Evolutionary conservation across 2,329 filamentous ascomycete species (phyloP).

Genomic region (Biscogniauxia marginata): DNA sequence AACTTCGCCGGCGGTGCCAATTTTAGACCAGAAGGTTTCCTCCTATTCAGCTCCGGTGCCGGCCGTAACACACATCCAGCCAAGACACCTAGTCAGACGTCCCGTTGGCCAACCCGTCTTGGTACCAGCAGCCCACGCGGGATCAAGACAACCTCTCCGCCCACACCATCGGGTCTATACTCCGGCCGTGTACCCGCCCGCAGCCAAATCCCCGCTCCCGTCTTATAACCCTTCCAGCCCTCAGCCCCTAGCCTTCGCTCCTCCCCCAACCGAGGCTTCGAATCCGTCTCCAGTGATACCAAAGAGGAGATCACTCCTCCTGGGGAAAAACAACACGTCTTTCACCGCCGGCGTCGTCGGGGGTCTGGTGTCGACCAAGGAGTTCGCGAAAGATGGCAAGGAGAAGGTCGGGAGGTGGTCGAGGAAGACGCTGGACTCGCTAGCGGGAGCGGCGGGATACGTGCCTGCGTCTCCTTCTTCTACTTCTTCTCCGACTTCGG

Average conservation of each 20-base stretch:
- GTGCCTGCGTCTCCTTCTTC: background rate
- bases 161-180: background rate
- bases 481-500: background rate
- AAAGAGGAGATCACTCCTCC: background rate
- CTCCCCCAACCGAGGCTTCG: background rate
- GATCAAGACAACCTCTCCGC: background rate
- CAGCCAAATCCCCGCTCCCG: background rate
- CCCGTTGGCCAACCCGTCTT: background rate
- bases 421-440: slow-evolving; percentile 15
- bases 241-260: background rate
- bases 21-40: background rate
- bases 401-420: slow-evolving; percentile 17
- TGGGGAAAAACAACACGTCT: background rate
- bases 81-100: background rate
- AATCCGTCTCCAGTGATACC: background rate
- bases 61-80: no score
- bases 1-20: background rate
- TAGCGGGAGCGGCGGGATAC: slow-evolving; percentile 6
- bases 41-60: background rate
- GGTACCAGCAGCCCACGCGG: no score
- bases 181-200: background rate
- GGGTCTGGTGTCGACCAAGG: slow-evolving; percentile 1
- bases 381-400: slow-evolving; percentile 10
- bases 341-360: background rate
- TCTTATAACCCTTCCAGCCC: background rate